phyloP scores from a whole-genome alignment of 805 yeast genomes.

The Saturnispora sekii region DNA sequence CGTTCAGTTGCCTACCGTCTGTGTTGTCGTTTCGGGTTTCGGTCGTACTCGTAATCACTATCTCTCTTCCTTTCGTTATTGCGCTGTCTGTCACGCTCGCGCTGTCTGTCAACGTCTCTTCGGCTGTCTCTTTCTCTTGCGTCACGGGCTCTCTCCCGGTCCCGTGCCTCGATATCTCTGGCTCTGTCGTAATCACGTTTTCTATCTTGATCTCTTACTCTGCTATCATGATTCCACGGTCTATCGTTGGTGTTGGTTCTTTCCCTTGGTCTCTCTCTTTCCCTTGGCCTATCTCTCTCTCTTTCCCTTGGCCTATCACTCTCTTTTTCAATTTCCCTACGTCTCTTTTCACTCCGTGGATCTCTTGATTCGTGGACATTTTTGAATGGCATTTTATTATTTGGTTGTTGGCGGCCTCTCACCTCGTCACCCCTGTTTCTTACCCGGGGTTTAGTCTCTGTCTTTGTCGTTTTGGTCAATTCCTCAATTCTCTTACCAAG shows the following conservation, averaged over 20 bases:
- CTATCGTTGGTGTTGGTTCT: not conserved
- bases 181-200: not conserved
- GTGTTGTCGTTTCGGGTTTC: slow-evolving; percentile 1
- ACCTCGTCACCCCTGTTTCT: not conserved
- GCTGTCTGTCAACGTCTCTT: too few species aligned
- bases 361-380: too few species aligned
- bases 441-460: not conserved
- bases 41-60: slow-evolving; percentile 5
- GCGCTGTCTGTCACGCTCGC: too few species aligned
- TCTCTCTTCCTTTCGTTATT: not conserved
- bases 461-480: not conserved
- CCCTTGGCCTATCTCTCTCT: not conserved
- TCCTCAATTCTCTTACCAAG: not conserved
- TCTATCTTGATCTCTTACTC: not conserved
- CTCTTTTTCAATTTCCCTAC: too few species aligned
- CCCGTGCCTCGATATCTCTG: too few species aligned
- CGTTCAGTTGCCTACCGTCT: not conserved
- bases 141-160: too few species aligned
- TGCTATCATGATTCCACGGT: not conserved
- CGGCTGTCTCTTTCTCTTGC: too few species aligned
- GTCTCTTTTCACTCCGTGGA: too few species aligned
- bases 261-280: not conserved
- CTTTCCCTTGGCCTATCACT: not conserved
- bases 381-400: not conserved
- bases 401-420: not conserved